Conservation (phyloP, 768 basidiomycete genomes). For the Termitomyces sp. region DNA sequence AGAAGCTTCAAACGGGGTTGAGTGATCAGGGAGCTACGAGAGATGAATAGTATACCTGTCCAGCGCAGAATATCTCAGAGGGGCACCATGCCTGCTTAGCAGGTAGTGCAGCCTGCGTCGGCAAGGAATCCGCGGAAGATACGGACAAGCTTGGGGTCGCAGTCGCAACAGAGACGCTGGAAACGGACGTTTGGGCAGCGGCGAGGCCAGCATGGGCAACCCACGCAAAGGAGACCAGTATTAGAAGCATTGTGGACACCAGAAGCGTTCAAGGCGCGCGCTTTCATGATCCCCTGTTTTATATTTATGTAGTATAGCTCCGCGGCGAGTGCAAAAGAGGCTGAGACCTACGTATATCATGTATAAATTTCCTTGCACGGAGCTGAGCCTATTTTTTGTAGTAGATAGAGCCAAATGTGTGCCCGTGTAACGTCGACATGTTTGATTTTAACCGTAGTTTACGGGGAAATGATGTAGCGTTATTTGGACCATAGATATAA, state of each 20-base stretch:
- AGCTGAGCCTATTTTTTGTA: no score
- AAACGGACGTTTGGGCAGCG: conserved; percentile 21
- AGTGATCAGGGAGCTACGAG: not conserved
- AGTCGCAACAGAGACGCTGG: conserved; percentile 48
- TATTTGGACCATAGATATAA: no score
- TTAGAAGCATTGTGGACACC: conserved; percentile 23
- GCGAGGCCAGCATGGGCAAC: conserved; percentile 17
- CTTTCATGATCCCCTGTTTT: no score
- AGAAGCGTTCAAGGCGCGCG: not conserved
- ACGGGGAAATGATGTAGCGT: no score
- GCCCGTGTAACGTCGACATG: no score
- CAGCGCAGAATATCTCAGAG: conserved; percentile 77
- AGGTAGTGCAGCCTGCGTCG: conserved; percentile 64
- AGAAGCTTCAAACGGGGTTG: conserved; percentile 43
- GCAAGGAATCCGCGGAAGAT: conserved; percentile 49
- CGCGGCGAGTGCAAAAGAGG: not conserved
- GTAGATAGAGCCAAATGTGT: no score
- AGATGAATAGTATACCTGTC: conserved; percentile 47
- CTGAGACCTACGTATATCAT: no score
- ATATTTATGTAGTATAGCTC: not conserved
- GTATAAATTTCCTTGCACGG: no score
- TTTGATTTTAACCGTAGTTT: no score
- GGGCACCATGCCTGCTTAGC: conserved; percentile 77
- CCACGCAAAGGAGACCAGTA: conserved; percentile 19
- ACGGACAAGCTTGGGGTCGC: conserved; percentile 64